Evolutionary conservation across 2,329 filamentous ascomycete species (phyloP).

Genomic region (Blumeriella jaapii): DNA sequence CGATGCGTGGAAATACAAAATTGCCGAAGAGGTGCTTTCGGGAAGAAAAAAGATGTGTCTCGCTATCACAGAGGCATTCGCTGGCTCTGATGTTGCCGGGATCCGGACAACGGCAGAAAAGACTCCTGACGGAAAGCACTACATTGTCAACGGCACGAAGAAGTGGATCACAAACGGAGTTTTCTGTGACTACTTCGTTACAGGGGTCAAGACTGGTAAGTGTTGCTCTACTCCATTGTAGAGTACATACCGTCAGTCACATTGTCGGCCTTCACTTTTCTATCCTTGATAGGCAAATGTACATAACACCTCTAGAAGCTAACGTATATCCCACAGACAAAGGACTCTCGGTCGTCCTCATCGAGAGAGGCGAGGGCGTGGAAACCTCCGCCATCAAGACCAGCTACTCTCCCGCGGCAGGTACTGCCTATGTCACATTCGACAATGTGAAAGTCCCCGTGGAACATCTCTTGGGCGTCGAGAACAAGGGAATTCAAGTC

Average conservation of each 20-base stretch:
- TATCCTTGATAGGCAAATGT: too few species aligned
- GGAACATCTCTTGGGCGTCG: slow-evolving; percentile 65
- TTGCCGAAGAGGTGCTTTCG: slow-evolving; percentile 61
- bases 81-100: slow-evolving; percentile 70
- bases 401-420: slow-evolving; percentile 67
- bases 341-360: slow-evolving; percentile 65
- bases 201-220: slow-evolving; percentile 54
- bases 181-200: slow-evolving; percentile 75
- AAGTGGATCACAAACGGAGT: slow-evolving; percentile 82
- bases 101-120: slow-evolving; percentile 69
- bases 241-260: too few species aligned
- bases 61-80: slow-evolving; percentile 81
- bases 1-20: slow-evolving; percentile 49
- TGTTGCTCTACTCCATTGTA: too few species aligned
- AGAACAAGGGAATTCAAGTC: slow-evolving; percentile 77
- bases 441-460: slow-evolving; percentile 80
- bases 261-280: too few species aligned
- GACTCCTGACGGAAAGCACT: slow-evolving; percentile 59
- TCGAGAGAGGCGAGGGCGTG: slow-evolving; percentile 61
- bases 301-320: too few species aligned
- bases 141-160: slow-evolving; percentile 65
- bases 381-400: slow-evolving; percentile 73
- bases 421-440: slow-evolving; percentile 58
- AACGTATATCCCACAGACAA: too few species aligned
- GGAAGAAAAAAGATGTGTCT: slow-evolving; percentile 83